phyloP scores from a whole-genome alignment of 2,329 filamentous ascomycete genomes.

The Colletotrichum chlorophyti region DNA sequence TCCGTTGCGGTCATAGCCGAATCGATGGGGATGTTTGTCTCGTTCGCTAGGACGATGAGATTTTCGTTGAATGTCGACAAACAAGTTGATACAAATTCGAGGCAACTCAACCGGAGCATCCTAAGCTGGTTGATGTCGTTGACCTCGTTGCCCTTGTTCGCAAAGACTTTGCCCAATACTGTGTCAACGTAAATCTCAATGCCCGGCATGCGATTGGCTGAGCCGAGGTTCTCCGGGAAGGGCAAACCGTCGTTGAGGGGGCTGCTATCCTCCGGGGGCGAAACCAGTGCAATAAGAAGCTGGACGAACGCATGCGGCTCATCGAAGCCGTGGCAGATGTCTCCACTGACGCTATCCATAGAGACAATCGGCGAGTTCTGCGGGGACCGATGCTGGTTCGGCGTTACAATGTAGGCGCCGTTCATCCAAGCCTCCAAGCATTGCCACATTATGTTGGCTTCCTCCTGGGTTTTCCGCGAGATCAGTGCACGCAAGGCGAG shows the following conservation, averaged over 20 bases:
- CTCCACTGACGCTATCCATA: slow-evolving; percentile 73
- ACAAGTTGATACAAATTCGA: slow-evolving; percentile 83
- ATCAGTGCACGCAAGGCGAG: slow-evolving; percentile 78
- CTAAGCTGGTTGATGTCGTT: slow-evolving; percentile 73
- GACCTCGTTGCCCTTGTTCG: slow-evolving; percentile 68
- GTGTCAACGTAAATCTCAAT: slow-evolving; percentile 95
- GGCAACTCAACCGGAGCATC: slow-evolving; percentile 78
- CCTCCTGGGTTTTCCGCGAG: slow-evolving; percentile 71
- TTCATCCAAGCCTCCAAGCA: slow-evolving; percentile 82
- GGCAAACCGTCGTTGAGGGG: slow-evolving; percentile 77
- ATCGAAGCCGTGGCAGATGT: slow-evolving; percentile 81
- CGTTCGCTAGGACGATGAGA: slow-evolving; percentile 83
- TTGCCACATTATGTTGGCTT: slow-evolving; percentile 79
- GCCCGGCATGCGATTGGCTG: slow-evolving; percentile 76
- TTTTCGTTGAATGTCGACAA: slow-evolving; percentile 93
- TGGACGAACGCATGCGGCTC: slow-evolving; percentile 85
- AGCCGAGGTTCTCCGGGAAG: slow-evolving; percentile 86
- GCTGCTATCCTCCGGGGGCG: slow-evolving; percentile 66
- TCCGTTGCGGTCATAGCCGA: slow-evolving; percentile 75
- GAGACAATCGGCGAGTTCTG: slow-evolving; percentile 41
- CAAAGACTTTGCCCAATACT: slow-evolving; percentile 80
- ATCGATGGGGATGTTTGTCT: slow-evolving; percentile 78
- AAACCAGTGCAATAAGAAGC: slow-evolving; percentile 75
- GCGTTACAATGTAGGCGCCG: slow-evolving; percentile 55
- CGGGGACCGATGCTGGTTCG: slow-evolving; percentile 36